phyloP scores from a whole-genome alignment of 306 rosid genomes.

The cucumber (Cucumis sativus) region Cucumber_9930_V3 NC_026660.2:648501-649000 shows the following conservation, averaged over 20 bases:
- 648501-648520: constrained; percentile 82
- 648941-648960: background rate
- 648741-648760: background rate
- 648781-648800: background rate
- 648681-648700: background rate
- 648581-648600: background rate
- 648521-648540: constrained; percentile 83
- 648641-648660: background rate
- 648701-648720: background rate
- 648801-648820: background rate
- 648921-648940: background rate
- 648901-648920: background rate
- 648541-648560: constrained; percentile 85
- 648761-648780: background rate
- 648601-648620: background rate
- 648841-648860: background rate
- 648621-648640: background rate
- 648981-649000: background rate
- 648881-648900: background rate
- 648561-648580: constrained; percentile 51
- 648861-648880: background rate
- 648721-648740: background rate
- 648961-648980: background rate
- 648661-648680: background rate
- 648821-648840: background rate